phyloP scores from a whole-genome alignment of 148 eudicot genomes.

The Euryodendron excelsum region DNA sequence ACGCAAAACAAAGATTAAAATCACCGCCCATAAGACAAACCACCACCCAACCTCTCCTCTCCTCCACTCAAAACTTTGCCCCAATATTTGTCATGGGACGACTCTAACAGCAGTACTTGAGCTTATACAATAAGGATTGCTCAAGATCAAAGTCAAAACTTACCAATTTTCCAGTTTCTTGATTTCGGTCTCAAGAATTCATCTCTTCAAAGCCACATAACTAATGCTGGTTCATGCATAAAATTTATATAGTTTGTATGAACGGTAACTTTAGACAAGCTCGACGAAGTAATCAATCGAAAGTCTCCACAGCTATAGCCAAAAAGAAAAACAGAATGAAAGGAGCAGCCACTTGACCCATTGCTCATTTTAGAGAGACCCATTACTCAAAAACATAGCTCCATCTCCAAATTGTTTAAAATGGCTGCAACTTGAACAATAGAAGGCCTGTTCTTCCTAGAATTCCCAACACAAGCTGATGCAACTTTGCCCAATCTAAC shows the following conservation, averaged over 20 bases:
- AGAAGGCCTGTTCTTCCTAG: conserved; percentile 63
- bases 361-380: neutral
- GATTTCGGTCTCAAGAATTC: neutral
- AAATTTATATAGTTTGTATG: too few relatives aligned
- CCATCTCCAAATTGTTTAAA: conserved; percentile 55
- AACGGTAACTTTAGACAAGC: too few relatives aligned
- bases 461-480: conserved; percentile 78
- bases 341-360: neutral
- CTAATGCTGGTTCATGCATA: too few relatives aligned
- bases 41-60: neutral
- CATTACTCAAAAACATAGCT: conserved; percentile 6
- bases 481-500: conserved; percentile 79
- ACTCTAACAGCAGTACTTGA: neutral
- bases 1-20: neutral
- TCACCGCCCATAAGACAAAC: conserved; percentile 1
- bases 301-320: too few relatives aligned
- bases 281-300: too few relatives aligned
- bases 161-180: neutral
- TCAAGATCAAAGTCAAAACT: conserved; percentile 1
- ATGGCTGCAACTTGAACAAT: conserved; percentile 63
- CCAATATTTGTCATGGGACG: neutral
- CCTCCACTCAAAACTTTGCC: neutral
- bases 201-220: too few relatives aligned
- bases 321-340: neutral
- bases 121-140: neutral